Conservation (phyloP, 2,329 filamentous ascomycete species). For the Penicillium sp. region DNA sequence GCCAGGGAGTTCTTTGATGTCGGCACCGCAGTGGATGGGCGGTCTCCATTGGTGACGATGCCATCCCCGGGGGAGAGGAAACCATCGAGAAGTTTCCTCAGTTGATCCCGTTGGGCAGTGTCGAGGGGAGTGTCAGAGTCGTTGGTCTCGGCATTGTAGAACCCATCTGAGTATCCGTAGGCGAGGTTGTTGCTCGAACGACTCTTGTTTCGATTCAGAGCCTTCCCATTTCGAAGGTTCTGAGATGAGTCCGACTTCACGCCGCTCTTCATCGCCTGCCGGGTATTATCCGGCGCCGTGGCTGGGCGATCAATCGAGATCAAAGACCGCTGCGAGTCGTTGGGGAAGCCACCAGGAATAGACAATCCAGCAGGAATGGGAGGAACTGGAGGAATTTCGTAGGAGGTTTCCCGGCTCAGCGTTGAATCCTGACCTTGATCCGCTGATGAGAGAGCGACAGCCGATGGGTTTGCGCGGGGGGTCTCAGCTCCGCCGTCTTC, state of each 20-base stretch:
- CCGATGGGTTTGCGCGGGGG: slow-evolving; percentile 38
- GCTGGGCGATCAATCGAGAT: slow-evolving; percentile 38
- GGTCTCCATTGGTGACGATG: slow-evolving; percentile 27
- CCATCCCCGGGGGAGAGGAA: slow-evolving; percentile 40
- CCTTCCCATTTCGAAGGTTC: slow-evolving; percentile 30
- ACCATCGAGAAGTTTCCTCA: slow-evolving; percentile 46
- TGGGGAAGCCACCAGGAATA: slow-evolving; percentile 51
- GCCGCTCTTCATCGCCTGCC: slow-evolving; percentile 29
- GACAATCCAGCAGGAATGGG: slow-evolving; percentile 51
- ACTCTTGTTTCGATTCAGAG: slow-evolving; percentile 44
- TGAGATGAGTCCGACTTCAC: slow-evolving; percentile 25
- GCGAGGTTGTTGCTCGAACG: slow-evolving; percentile 42
- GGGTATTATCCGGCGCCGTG: slow-evolving; percentile 39
- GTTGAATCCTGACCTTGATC: slow-evolving; percentile 19
- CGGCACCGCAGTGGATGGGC: slow-evolving; percentile 20
- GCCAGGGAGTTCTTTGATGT: slow-evolving; percentile 18
- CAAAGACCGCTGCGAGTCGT: slow-evolving; percentile 45
- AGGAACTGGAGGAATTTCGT: slow-evolving; percentile 54
- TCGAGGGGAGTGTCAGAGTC: slow-evolving; percentile 27
- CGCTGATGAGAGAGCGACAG: slow-evolving; percentile 22
- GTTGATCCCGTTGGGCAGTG: slow-evolving; percentile 37
- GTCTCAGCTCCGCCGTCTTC: slow-evolving; percentile 42
- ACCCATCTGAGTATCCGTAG: slow-evolving; percentile 26
- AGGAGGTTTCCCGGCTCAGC: slow-evolving; percentile 24
- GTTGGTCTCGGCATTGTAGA: slow-evolving; percentile 20